These are phyloP conservation scores for Oryza meyeriana DNA, from an alignment of 176 grass and related monocot genomes.

Conservation along the genomic window DNA sequence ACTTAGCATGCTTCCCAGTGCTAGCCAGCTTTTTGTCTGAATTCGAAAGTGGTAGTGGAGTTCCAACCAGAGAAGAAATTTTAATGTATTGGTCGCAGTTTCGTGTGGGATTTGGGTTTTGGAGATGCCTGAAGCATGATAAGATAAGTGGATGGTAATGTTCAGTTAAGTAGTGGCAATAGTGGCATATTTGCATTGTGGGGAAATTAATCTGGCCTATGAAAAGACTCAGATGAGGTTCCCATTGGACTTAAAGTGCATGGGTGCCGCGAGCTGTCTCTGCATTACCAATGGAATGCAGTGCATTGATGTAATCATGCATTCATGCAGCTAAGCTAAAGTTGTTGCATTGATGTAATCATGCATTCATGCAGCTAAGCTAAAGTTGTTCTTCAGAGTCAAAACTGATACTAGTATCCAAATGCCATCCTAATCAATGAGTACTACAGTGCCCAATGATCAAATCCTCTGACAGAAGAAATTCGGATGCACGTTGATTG, in stretches of 20 bases:
- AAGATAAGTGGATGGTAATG: background rate
- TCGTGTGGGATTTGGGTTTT: constrained; percentile 7
- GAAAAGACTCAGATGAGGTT: background rate
- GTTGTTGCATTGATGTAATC: constrained; percentile 13
- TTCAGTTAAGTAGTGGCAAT: background rate
- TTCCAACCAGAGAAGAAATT: constrained; percentile 25
- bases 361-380: constrained; percentile 9
- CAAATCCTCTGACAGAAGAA: background rate
- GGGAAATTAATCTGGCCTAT: constrained; percentile 20
- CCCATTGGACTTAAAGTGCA: background rate
- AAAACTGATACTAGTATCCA: background rate
- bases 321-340: background rate
- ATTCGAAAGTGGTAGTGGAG: constrained; percentile 38
- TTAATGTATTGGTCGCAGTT: constrained; percentile 11
- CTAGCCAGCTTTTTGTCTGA: constrained; percentile 9
- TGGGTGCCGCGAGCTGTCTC: constrained; percentile 3
- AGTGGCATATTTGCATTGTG: constrained; percentile 22
- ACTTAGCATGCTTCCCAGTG: constrained; percentile 31
- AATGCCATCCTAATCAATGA: constrained; percentile 16
- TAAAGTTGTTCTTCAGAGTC: background rate
- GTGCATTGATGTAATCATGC: constrained; percentile 21
- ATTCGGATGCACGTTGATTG: background rate
- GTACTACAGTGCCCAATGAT: background rate
- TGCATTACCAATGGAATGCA: constrained; percentile 20
- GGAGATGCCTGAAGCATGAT: background rate